Evolutionary conservation across 2,329 filamentous ascomycete genomes (phyloP).

Genomic region (Lizonia empirigonia): DNA sequence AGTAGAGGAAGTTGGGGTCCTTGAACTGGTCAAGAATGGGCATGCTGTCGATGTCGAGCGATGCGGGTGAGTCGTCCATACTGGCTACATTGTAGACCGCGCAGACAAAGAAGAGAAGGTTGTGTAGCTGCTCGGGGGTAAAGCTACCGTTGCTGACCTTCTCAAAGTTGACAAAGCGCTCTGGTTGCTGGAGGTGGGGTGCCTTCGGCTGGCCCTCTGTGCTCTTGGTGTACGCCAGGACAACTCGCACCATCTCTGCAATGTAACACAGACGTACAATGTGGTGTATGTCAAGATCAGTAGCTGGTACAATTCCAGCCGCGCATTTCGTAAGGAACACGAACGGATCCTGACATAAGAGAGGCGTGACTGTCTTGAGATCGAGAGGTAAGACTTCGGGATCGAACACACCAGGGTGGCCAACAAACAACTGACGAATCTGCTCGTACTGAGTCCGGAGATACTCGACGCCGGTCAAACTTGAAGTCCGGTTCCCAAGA

Average conservation of each 20-base stretch:
- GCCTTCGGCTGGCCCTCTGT: constrained; percentile 13
- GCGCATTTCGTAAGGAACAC: constrained; percentile 81
- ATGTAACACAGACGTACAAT: constrained; percentile 85
- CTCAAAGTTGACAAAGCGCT: constrained; percentile 35
- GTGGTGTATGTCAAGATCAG: constrained; percentile 76
- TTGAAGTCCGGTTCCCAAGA: constrained; percentile 65
- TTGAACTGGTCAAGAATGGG: constrained; percentile 30
- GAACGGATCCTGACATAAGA: constrained; percentile 75
- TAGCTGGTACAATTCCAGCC: constrained; percentile 69
- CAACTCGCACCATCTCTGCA: constrained; percentile 85
- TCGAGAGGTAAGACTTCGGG: constrained; percentile 49
- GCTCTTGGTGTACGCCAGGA: constrained; percentile 58
- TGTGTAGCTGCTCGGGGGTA: constrained; percentile 36
- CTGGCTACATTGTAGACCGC: constrained; percentile 38
- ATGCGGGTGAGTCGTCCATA: constrained; percentile 30
- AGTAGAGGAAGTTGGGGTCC: constrained; percentile 41
- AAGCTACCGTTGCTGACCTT: constrained; percentile 31
- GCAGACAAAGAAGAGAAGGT: constrained; percentile 41
- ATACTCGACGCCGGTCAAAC: constrained; percentile 70
- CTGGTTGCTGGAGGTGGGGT: constrained; percentile 20
- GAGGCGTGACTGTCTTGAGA: constrained; percentile 54
- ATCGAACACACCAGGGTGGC: constrained; percentile 51
- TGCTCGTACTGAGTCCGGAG: constrained; percentile 71
- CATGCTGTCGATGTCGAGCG: constrained; percentile 35
- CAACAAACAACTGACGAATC: constrained; percentile 75